Evolutionary conservation across 495 filamentous ascomycete species (phyloP).

Genomic region (Penicillium pancosmium): DNA sequence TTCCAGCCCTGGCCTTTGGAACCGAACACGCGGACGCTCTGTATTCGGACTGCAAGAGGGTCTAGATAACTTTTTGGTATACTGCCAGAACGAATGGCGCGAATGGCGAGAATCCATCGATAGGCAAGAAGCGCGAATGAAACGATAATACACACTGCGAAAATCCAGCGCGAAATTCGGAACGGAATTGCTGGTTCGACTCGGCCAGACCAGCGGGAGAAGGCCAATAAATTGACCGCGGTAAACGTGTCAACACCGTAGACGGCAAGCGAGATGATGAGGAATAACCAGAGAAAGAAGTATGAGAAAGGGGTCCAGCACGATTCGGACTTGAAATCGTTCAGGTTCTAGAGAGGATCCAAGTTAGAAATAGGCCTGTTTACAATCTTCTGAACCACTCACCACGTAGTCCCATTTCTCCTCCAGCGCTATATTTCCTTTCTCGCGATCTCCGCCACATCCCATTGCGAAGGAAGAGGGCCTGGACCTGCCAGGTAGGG

Average conservation of each 20-base stretch:
- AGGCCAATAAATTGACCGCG: conserved; percentile 84
- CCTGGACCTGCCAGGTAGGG: conserved; percentile 40
- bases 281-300: conserved; percentile 76
- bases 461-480: conserved; percentile 58
- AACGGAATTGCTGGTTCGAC: conserved; percentile 70
- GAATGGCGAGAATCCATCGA: conserved; percentile 75
- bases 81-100: conserved; percentile 78
- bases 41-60: conserved; percentile 76
- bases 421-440: conserved; percentile 69
- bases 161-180: conserved; percentile 83
- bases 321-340: conserved; percentile 82
- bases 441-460: conserved; percentile 71
- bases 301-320: conserved; percentile 81
- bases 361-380: background rate
- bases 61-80: conserved; percentile 93
- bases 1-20: conserved; percentile 70
- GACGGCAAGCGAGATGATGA: conserved; percentile 77
- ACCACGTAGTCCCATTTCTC: conserved; percentile 97
- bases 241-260: conserved; percentile 92
- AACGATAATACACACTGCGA: conserved; percentile 82
- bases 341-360: conserved; percentile 69
- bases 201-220: conserved; percentile 69
- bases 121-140: conserved; percentile 77
- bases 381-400: conserved; percentile 35
- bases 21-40: conserved; percentile 69